Evolutionary conservation across 164 flowering plant genomes (phyloP).

Genomic region (Stephania japonica): DNA sequence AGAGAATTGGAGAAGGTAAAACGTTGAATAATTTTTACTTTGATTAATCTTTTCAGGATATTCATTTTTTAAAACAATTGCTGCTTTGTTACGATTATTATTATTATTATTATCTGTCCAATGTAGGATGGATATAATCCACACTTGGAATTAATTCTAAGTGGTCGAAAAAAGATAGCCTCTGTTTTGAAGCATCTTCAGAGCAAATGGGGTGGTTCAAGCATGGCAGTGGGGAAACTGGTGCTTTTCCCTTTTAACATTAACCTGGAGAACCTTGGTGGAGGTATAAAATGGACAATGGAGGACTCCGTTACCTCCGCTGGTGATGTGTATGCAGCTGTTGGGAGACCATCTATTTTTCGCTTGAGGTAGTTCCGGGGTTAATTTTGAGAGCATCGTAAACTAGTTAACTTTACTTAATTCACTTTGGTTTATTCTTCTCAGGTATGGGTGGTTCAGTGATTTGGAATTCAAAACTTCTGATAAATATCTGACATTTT

Average conservation of each 20-base stretch:
- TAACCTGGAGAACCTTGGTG: constrained; percentile 16
- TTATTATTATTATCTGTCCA: constrained; percentile 1
- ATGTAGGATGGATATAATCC: constrained; percentile 72
- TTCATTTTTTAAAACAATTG: not conserved
- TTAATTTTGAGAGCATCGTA: not conserved
- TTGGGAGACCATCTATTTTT: constrained; percentile 54
- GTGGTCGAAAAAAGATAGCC: constrained; percentile 57
- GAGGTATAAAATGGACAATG: constrained; percentile 43
- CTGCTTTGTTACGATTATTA: not conserved
- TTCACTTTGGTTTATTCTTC: constrained; percentile 18
- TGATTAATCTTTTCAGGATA: not conserved
- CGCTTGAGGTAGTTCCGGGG: constrained; percentile 52
- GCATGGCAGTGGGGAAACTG: constrained; percentile 42
- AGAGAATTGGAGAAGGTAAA: constrained; percentile 61
- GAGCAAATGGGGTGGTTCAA: constrained; percentile 65
- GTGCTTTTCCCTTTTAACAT: constrained; percentile 44
- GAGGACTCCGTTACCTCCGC: constrained; percentile 34
- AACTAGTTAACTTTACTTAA: not conserved
- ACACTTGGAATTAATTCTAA: constrained; percentile 63
- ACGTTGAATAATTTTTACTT: not conserved
- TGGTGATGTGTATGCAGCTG: constrained; percentile 48
- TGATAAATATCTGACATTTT: constrained; percentile 15
- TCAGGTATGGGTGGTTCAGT: constrained; percentile 73
- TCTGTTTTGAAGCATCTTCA: constrained; percentile 66
- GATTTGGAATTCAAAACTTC: constrained; percentile 14